phyloP scores from a whole-genome alignment of 2,329 filamentous ascomycete species.

The Cladophialophora bantiana region DNA sequence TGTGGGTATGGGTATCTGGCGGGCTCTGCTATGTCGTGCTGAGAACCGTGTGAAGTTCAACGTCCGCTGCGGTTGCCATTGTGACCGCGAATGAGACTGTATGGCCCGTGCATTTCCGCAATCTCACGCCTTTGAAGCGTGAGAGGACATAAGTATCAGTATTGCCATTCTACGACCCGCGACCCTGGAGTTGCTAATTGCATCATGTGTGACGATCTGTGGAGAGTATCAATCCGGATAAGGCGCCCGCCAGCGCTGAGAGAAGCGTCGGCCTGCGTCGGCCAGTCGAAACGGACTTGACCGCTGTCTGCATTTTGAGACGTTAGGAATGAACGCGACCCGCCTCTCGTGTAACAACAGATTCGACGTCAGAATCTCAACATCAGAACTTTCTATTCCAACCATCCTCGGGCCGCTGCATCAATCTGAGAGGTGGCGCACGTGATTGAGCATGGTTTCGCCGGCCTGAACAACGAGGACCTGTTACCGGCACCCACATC shows the following conservation, averaged over 20 bases:
- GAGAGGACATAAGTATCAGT: background rate
- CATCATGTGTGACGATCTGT: background rate
- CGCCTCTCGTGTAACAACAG: background rate
- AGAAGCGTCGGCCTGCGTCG: too few species aligned
- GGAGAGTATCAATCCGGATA: background rate
- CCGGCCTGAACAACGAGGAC: too few species aligned
- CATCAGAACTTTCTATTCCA: too few species aligned
- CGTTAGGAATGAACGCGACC: background rate
- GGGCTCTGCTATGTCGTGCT: background rate
- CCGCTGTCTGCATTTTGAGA: background rate
- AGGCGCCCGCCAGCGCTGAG: background rate
- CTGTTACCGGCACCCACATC: too few species aligned
- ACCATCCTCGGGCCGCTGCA: too few species aligned
- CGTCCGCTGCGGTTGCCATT: slow-evolving; percentile 6
- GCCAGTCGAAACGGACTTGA: background rate
- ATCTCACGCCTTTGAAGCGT: background rate
- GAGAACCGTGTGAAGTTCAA: slow-evolving; percentile 5
- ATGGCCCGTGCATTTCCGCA: background rate
- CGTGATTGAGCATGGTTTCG: too few species aligned
- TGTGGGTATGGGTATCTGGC: background rate
- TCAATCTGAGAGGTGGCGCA: too few species aligned
- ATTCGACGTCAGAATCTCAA: too few species aligned
- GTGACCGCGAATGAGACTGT: background rate
- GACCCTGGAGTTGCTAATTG: too few species aligned
- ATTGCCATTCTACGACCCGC: background rate